Conservation (phyloP, 2,329 filamentous ascomycete species). For the Verticillium albo-atrum region DNA sequence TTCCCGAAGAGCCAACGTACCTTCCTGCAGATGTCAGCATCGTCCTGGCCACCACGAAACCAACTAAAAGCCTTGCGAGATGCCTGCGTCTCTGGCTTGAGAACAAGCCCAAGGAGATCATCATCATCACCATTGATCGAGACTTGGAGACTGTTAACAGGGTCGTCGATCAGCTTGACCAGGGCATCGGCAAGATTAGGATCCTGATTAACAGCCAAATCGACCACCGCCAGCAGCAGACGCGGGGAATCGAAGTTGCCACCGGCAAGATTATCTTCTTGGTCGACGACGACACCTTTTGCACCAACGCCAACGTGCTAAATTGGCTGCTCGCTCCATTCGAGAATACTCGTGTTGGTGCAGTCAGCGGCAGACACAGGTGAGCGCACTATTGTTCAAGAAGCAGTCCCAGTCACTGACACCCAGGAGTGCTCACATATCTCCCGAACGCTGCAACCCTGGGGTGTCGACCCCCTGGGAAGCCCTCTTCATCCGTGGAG, state of each 20-base stretch:
- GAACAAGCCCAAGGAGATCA: constrained; percentile 18
- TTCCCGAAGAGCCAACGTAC: constrained; percentile 3
- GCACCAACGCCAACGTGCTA: constrained; percentile 9
- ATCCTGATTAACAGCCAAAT: constrained; percentile 11
- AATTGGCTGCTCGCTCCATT: constrained; percentile 19
- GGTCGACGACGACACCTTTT: constrained; percentile 23
- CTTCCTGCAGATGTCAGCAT: constrained; percentile 17
- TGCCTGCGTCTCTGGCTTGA: constrained; percentile 17
- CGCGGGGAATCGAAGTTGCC: constrained; percentile 14
- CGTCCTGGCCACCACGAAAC: constrained; percentile 20
- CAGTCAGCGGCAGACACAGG: constrained; percentile 17
- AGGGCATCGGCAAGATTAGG: constrained; percentile 6
- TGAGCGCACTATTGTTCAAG: not conserved
- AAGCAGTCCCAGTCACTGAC: not conserved
- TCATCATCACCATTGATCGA: constrained; percentile 18
- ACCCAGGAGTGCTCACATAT: constrained; percentile 13
- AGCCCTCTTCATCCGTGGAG: constrained; percentile 18
- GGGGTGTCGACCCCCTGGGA: constrained; percentile 19
- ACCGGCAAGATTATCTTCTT: constrained; percentile 17
- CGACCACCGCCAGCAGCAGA: constrained; percentile 21
- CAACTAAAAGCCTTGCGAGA: constrained; percentile 11
- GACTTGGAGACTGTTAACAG: constrained; percentile 6
- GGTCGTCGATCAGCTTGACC: constrained; percentile 1
- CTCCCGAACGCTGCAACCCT: constrained; percentile 11
- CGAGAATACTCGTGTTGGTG: constrained; percentile 16